Conservation (phyloP, 2,329 filamentous ascomycete species). For the Pseudogymnoascus destructans region DNA sequence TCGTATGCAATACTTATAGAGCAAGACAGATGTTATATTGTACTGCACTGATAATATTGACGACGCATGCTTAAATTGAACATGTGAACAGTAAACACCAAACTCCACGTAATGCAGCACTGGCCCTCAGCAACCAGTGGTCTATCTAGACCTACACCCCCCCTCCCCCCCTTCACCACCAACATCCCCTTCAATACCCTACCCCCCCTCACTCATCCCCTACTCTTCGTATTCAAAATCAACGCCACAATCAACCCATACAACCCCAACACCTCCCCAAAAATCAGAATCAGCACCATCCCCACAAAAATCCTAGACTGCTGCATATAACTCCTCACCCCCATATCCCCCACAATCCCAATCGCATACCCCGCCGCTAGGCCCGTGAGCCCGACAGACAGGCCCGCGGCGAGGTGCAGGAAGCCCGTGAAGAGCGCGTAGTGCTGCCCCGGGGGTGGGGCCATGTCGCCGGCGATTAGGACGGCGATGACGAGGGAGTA, state of each 20-base stretch:
- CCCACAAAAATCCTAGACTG: slow-evolving; percentile 94
- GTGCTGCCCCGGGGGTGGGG: slow-evolving; percentile 48
- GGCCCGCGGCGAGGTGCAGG: slow-evolving; percentile 81
- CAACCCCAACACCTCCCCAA: slow-evolving; percentile 90
- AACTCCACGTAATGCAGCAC: slow-evolving; percentile 3
- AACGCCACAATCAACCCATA: slow-evolving; percentile 97
- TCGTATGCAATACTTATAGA: not conserved
- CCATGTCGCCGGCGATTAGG: slow-evolving; percentile 83
- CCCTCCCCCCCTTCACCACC: not conserved
- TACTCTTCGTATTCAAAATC: slow-evolving; percentile 72
- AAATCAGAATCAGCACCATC: slow-evolving; percentile 98
- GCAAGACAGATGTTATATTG: slow-evolving; percentile 2
- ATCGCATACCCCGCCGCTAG: slow-evolving; percentile 94
- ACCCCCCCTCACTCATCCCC: slow-evolving; percentile 14
- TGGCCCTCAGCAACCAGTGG: not conserved
- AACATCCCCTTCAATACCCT: not conserved
- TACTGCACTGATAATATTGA: not conserved
- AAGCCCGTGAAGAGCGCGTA: slow-evolving; percentile 88
- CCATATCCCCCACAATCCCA: slow-evolving; percentile 86
- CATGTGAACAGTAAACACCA: slow-evolving; percentile 1
- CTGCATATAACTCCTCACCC: slow-evolving; percentile 89
- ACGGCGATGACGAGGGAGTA: slow-evolving; percentile 96
- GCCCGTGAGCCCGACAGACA: slow-evolving; percentile 85
- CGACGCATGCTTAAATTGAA: not conserved
- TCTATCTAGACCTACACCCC: slow-evolving; percentile 1